A percentile compares a stretch with the other conserved stretches of the same genome.
Conservation (phyloP, 306 rosid genomes). For the Lablab purpureus region DNA sequence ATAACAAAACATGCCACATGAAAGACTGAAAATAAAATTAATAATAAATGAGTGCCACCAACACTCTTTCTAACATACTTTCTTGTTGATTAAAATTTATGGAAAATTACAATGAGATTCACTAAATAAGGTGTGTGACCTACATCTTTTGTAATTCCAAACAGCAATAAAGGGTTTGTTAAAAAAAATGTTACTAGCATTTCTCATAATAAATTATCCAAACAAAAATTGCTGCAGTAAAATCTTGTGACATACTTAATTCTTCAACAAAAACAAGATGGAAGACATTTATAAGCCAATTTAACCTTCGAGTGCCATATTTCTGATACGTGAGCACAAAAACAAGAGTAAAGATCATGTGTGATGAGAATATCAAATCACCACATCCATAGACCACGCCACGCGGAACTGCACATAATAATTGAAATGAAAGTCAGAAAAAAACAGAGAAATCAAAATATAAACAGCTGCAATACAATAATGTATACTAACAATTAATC, state of each 20-base stretch:
- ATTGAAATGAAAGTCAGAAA: slow-evolving; percentile 42
- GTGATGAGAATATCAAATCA: slow-evolving; percentile 97
- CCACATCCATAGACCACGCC: slow-evolving; percentile 96
- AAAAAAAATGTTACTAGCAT: background rate
- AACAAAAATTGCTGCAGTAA: background rate
- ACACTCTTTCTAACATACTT: background rate
- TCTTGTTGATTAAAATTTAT: background rate
- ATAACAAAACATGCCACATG: background rate
- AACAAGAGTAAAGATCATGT: slow-evolving; percentile 91
- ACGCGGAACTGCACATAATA: slow-evolving; percentile 77
- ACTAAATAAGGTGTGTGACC: background rate
- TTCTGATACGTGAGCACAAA: slow-evolving; percentile 92
- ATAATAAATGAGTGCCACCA: background rate
- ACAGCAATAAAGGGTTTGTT: background rate
- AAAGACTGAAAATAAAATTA: background rate
- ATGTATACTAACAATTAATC: slow-evolving; percentile 69
- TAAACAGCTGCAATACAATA: slow-evolving; percentile 34
- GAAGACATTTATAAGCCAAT: background rate
- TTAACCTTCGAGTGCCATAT: slow-evolving; percentile 83
- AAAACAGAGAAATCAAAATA: slow-evolving; percentile 14
- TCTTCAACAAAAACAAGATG: slow-evolving; percentile 5
- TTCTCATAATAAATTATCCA: slow-evolving; percentile 14
- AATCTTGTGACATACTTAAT: background rate
- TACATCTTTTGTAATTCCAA: background rate
- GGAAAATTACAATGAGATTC: background rate